Conservation (phyloP, 176 grass and related monocot genomes). For the Cenchrus americanus region DNA sequence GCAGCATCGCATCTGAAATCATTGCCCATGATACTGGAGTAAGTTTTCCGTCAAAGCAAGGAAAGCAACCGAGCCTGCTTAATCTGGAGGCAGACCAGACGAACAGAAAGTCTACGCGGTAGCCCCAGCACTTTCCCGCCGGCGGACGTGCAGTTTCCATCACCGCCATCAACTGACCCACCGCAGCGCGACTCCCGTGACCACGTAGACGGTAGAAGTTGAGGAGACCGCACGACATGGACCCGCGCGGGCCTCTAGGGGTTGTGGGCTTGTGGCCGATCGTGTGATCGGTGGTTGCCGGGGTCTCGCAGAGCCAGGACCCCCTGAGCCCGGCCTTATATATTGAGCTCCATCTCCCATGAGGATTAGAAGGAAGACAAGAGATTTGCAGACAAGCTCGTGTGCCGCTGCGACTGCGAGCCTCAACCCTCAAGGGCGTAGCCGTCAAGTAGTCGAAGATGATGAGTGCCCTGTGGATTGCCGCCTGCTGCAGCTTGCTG, state of each 20-base stretch:
- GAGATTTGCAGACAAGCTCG: too few relatives aligned
- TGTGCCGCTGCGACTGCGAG: too few relatives aligned
- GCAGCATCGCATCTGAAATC: neutral
- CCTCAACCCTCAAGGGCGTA: too few relatives aligned
- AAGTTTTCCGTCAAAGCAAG: neutral
- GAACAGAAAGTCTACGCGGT: neutral
- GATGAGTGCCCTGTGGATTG: neutral
- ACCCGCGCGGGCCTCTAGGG: neutral
- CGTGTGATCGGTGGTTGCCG: constrained; percentile 6
- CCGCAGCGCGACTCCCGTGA: neutral
- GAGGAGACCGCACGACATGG: neutral
- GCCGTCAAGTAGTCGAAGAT: too few relatives aligned
- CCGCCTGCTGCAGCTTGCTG: constrained; percentile 40
- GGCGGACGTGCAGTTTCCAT: constrained; percentile 17
- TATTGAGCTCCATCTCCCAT: too few relatives aligned
- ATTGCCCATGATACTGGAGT: neutral
- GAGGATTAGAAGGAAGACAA: too few relatives aligned
- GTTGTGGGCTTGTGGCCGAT: constrained; percentile 21
- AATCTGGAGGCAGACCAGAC: neutral
- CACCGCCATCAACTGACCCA: neutral
- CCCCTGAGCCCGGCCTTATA: too few relatives aligned
- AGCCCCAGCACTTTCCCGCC: neutral
- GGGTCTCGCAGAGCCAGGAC: neutral
- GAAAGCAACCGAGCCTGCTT: neutral
- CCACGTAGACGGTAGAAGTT: neutral